Percentiles rank a stretch among this genome's conserved stretches.
phyloP scores from a whole-genome alignment of 2,329 filamentous ascomycete genomes.

The Paecilomyces formosus region DNA sequence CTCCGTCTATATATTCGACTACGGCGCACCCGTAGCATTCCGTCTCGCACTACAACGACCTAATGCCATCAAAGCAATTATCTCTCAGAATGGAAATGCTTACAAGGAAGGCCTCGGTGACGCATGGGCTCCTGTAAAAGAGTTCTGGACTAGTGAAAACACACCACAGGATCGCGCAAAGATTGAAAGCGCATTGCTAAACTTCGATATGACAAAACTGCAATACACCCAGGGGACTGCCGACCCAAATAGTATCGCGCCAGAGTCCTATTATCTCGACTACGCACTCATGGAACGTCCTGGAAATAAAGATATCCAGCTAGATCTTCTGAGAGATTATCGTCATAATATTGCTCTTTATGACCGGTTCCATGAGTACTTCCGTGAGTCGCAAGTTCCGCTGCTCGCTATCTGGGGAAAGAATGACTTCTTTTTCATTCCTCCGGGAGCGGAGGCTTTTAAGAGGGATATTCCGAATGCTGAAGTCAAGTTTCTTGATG shows the following conservation, averaged over 20 bases:
- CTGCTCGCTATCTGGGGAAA: constrained; percentile 54
- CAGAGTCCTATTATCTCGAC: constrained; percentile 46
- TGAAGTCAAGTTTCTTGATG: constrained; percentile 46
- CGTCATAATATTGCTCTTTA: constrained; percentile 48
- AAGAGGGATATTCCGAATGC: constrained; percentile 42
- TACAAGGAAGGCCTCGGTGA: constrained; percentile 49
- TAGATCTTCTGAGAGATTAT: constrained; percentile 54
- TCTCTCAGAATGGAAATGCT: constrained; percentile 56
- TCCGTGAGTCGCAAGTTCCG: constrained; percentile 44
- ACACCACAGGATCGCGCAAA: constrained; percentile 26
- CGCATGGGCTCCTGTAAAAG: constrained; percentile 45
- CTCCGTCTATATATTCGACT: constrained; percentile 56
- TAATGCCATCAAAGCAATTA: constrained; percentile 43
- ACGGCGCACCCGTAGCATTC: constrained; percentile 51
- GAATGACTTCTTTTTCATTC: constrained; percentile 42
- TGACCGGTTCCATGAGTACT: constrained; percentile 49
- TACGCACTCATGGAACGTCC: constrained; percentile 44
- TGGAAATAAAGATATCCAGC: constrained; percentile 46
- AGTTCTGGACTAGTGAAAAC: constrained; percentile 39
- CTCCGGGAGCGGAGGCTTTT: constrained; percentile 48
- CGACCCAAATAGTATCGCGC: constrained; percentile 29
- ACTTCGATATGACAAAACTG: constrained; percentile 32
- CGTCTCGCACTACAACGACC: constrained; percentile 47
- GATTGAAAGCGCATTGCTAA: constrained; percentile 28
- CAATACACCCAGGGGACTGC: constrained; percentile 40